A percentile compares a stretch with the other conserved stretches of the same genome.
These are phyloP conservation scores for Deuterostichococcus epilithicus DNA, from an alignment of 139 green algal species.

Conservation along the genomic window DNA sequence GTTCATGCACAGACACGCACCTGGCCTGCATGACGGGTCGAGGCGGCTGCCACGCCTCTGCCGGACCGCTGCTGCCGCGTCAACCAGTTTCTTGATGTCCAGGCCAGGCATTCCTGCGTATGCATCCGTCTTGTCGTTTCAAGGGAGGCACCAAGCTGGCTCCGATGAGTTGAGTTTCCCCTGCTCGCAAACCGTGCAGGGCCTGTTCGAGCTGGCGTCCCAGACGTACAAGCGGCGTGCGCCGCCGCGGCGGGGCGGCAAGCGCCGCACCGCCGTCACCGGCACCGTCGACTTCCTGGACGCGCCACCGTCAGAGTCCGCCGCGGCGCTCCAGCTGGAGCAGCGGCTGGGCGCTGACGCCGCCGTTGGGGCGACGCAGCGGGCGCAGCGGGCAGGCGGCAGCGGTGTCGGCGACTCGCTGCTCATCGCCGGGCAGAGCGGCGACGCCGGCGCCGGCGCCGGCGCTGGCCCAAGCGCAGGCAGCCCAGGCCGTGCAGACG, in stretches of 20 bases:
- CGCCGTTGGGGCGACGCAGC: no score
- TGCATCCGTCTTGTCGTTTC: no score
- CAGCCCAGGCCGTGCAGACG: background rate
- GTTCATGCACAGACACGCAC: no score
- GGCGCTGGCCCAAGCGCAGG: background rate
- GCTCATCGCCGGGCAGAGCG: background rate
- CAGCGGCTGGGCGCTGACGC: no score
- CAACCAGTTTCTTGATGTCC: no score
- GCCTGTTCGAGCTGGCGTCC: constrained; percentile 41
- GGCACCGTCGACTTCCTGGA: background rate
- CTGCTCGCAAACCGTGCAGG: constrained; percentile 11
- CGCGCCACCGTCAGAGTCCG: background rate
- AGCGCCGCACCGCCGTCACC: background rate
- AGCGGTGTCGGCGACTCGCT: no score
- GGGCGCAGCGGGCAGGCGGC: no score
- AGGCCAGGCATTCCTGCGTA: no score
- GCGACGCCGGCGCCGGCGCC: no score
- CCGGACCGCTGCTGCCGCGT: no score
- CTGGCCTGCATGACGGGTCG: no score
- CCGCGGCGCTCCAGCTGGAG: background rate
- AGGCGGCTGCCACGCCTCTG: no score
- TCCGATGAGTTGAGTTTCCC: background rate
- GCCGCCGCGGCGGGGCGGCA: background rate
- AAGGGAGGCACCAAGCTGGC: background rate
- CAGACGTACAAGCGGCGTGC: constrained; percentile 18